Conservation (phyloP, 805 yeast genomes). For the Sugiyamaella floridensis region DNA sequence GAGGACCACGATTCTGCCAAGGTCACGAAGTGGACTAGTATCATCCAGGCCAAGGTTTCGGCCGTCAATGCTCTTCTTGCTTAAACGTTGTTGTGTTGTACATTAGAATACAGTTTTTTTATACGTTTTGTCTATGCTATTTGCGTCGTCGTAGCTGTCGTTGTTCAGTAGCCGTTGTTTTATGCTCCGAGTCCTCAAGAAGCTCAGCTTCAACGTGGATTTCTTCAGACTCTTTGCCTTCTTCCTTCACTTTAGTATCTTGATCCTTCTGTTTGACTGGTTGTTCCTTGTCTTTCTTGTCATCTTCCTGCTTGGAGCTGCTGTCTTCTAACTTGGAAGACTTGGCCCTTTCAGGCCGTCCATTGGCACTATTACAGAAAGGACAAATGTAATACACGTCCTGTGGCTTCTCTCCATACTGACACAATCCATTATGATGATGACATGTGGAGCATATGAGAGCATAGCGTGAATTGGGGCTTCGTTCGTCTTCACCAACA, state of each 20-base stretch:
- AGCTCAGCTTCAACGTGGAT: too few species aligned
- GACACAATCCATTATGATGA: constrained; percentile 75
- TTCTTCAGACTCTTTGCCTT: neutral
- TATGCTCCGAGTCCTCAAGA: too few species aligned
- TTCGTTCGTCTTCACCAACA: constrained; percentile 58
- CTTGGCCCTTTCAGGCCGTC: neutral
- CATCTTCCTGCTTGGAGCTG: neutral
- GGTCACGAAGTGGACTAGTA: constrained; percentile 36
- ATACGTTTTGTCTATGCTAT: neutral
- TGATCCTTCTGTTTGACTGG: neutral
- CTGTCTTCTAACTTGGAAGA: neutral
- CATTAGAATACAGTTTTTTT: neutral
- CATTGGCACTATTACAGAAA: constrained; percentile 34
- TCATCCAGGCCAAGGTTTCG: constrained; percentile 20
- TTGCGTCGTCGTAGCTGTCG: neutral
- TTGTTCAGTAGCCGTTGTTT: neutral
- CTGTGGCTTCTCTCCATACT: constrained; percentile 52
- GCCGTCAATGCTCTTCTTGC: constrained; percentile 8
- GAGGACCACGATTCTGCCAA: constrained; percentile 39
- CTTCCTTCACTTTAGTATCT: neutral
- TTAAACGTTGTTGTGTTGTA: neutral
- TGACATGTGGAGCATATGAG: constrained; percentile 61
- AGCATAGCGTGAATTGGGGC: constrained; percentile 58
- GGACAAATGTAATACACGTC: constrained; percentile 57
- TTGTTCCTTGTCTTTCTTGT: neutral